These are phyloP conservation scores for Nakazawaea ishiwadae DNA, from an alignment of 805 yeast genomes.

Conservation along the genomic window DNA sequence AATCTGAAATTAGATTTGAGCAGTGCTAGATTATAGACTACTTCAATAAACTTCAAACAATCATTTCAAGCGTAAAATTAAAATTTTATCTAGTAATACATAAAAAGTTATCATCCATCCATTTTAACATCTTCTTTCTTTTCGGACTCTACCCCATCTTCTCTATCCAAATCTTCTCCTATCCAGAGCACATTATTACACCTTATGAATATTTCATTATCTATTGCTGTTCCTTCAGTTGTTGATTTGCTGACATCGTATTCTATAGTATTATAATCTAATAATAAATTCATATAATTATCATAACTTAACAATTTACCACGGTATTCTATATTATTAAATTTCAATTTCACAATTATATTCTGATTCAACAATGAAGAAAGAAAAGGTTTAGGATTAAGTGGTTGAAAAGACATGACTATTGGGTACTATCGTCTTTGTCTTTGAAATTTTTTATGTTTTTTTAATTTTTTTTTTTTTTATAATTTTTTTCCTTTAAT, in stretches of 20 bases:
- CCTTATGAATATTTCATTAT: conserved; percentile 70
- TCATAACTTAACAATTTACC: conserved; percentile 80
- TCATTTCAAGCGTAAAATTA: too few species aligned
- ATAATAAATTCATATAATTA: conserved; percentile 85
- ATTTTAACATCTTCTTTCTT: conserved; percentile 14
- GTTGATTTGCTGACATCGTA: conserved; percentile 42
- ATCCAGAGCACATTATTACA: conserved; percentile 88
- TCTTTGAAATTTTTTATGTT: conserved; percentile 2
- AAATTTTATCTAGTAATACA: too few species aligned
- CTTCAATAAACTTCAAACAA: too few species aligned
- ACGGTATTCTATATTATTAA: conserved; percentile 84
- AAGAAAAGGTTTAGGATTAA: conserved; percentile 88
- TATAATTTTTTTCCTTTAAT: not conserved
- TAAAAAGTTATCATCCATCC: not conserved
- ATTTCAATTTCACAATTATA: conserved; percentile 79
- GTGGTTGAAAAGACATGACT: conserved; percentile 49
- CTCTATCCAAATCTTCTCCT: conserved; percentile 33
- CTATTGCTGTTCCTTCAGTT: conserved; percentile 26
- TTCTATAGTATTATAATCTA: conserved; percentile 51
- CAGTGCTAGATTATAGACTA: conserved; percentile 9
- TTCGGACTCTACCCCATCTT: conserved; percentile 13
- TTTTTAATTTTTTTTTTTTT: not conserved
- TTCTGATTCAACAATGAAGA: conserved; percentile 66
- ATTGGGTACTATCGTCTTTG: not conserved
- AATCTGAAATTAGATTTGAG: conserved; percentile 16